Base-by-base conservation (phyloP, 2,329 filamentous ascomycete species). In the Talaromyces albobiverticillius region DNA sequence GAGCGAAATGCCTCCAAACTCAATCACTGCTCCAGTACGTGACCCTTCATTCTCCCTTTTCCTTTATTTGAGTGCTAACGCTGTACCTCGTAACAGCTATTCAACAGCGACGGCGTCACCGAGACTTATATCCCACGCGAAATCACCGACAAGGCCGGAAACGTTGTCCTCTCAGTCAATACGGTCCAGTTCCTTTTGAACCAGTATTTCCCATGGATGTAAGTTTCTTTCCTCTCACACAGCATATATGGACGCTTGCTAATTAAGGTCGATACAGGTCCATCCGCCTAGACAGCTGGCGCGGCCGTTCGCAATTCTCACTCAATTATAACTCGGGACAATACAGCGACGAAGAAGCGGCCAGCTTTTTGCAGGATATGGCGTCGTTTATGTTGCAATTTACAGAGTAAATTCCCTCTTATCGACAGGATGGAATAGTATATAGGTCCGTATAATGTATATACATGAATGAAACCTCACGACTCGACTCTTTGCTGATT, bases 171-270 rank as follows among this genome's bases (percentile, higher is more conserved):
- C 10, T 26, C 46, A 9, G 36, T 54, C 22, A 34, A 54, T 13
- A 45, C 29, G 7, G 45, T 54, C 4, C 46, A 36, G n/a, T 54
- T 54, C 46, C 43, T 51, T 25, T 18, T 45, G 7, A 51, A 51
- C 23, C 52, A 54, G 22, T 51, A 54, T 11, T 34, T 54, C 46
- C 38, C 52, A 45, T 54, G 34, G 13, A 14, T 54, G 52, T 54
- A 51, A 31, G 38, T 16, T 47, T 18, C 29, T 23, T 36, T 26
- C n/a, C 9, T 18, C 18, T 22, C 26, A n/a, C n/a, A n/a, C n/a
- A n/a, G n/a, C n/a, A n/a, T 18, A 13, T 16, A 36, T 36, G 16
- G 9, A 6, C n/a, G 14, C 32, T 16, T 2, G 16, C 32, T 10
- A 36, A 36, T 36, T n/a, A n/a, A n/a, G n/a, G n/a, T 18, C 32